These are phyloP conservation scores for Phialocephala subalpina DNA, from an alignment of 2,329 filamentous ascomycete genomes.

Conservation along the genomic window DNA sequence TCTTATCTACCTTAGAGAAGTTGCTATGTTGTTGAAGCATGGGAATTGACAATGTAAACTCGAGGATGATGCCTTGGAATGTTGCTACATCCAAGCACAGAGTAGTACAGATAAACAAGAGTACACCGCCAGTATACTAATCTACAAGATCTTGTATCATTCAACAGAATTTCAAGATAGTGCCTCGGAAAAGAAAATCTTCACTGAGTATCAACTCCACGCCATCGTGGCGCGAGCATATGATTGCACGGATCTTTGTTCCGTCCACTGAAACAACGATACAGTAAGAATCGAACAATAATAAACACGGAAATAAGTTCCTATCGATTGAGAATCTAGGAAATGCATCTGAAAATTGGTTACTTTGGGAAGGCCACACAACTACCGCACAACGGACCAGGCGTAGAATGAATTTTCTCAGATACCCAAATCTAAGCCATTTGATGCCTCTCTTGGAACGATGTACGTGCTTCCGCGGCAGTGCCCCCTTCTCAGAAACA, in stretches of 20 bases:
- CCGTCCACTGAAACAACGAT: not conserved
- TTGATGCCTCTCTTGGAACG: not conserved
- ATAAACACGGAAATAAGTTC: not conserved
- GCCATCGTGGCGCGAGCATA: not conserved
- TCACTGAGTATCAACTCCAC: not conserved
- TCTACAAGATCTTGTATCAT: too few species aligned
- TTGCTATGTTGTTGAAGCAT: too few species aligned
- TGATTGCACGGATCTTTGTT: not conserved
- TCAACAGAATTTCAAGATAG: not conserved
- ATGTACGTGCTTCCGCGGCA: not conserved
- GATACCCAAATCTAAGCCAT: not conserved
- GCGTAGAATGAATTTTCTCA: not conserved
- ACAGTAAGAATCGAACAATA: not conserved
- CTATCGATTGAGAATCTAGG: not conserved
- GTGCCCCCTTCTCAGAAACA: not conserved
- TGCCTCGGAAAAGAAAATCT: not conserved
- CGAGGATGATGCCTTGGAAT: too few species aligned
- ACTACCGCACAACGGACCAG: not conserved
- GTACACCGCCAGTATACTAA: too few species aligned
- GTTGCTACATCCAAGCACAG: too few species aligned
- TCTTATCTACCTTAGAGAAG: too few species aligned
- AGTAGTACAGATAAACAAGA: too few species aligned
- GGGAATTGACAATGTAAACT: too few species aligned
- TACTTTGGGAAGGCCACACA: not conserved
- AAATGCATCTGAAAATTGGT: not conserved